Evolutionary conservation across 768 basidiomycete genomes (phyloP), one percentile per base, ranked within the genome.

Genomic region (Gautieria morchelliformis): DNA sequence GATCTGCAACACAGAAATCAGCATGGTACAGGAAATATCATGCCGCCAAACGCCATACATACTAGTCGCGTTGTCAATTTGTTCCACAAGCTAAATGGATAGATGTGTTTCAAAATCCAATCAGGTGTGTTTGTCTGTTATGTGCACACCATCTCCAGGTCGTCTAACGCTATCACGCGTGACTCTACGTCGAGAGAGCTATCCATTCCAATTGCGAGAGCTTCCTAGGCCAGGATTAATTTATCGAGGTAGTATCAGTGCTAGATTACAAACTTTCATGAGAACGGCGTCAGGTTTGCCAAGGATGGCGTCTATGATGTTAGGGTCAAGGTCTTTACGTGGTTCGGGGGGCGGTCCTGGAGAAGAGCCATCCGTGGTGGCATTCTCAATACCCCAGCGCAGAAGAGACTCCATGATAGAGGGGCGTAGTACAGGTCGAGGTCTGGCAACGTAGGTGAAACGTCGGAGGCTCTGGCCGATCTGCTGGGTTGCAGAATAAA

Each of bases 41-140:
- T 15, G 17, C 22, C 27, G 8, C 3, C 20, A 20, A 32, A n/a
- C n/a, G n/a, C n/a, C 15, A 48, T 59, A n/a, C 74, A 54, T 53
- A 85, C 92, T 80, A 66, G 92, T 94, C 0, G 93, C 92, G 67
- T 95, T 95, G 64, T 95, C 93, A 53, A 95, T 90, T 41, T 80
- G 80, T 68, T 95, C 90, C 56, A 94, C 76, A 30, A 94, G 74
- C 92, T 93, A 62, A 27, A n/a, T 19, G 12, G n/a, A 20, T 49
- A 48, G 30, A 22, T n/a, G 10, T 39, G 39, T 41, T 33, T 37
- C 35, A 37, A 37, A 56, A 52, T 12, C 3, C 10, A 45, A 20
- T 14, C 19, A 20, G 15, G 9, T 19, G 20, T 52, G 27, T 33
- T 50, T 33, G 42, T 17, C 14, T 32, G 41, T 14, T 12, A 4